Conservation (phyloP, 805 yeast species). For the Starmerella riodocensis region DNA sequence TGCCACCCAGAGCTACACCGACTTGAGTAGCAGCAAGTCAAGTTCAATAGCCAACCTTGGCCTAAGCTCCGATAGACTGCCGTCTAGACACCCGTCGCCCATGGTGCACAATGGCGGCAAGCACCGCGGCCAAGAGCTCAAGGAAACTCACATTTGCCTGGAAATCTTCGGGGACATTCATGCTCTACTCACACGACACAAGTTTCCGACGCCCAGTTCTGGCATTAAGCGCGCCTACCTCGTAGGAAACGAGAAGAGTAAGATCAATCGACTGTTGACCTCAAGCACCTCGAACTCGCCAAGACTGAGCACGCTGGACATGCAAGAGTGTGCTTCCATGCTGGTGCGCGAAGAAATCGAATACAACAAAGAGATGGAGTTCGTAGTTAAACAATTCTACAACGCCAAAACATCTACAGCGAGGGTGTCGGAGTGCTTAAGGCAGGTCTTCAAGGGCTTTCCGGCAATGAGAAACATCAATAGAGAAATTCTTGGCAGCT, state of each 20-base stretch:
- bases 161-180: conserved; percentile 12
- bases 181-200: not conserved
- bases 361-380: conserved; percentile 5
- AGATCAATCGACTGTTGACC: conserved; percentile 1
- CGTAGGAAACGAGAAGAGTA: conserved; percentile 1
- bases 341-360: conserved; percentile 7
- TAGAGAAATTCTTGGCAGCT: not conserved
- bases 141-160: conserved; percentile 1
- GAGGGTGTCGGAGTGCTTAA: not conserved
- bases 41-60: no score
- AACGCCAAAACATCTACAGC: not conserved
- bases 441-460: conserved; percentile 8
- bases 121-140: not conserved
- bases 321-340: not conserved
- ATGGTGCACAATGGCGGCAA: no score
- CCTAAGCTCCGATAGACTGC: no score
- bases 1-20: no score
- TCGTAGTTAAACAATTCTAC: conserved; percentile 3
- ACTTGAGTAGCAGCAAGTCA: no score
- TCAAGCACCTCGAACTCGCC: not conserved
- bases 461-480: conserved; percentile 8
- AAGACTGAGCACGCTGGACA: not conserved
- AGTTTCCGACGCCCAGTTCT: no score
- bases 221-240: not conserved
- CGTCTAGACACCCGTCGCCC: no score